Conservation (phyloP, 257 asterid species). For the Phtheirospermum japonicum region DNA sequence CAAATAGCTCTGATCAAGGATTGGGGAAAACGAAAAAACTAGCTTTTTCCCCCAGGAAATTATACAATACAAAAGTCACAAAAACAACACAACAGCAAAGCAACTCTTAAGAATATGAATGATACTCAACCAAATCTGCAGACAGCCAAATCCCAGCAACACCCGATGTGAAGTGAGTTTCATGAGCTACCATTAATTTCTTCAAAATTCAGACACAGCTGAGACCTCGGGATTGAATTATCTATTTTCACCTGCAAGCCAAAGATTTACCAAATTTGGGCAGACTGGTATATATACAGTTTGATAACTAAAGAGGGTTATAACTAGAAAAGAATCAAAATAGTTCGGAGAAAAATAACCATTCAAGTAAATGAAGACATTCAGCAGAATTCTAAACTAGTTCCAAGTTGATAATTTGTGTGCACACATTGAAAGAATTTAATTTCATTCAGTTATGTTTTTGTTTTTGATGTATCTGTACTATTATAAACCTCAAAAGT, state of each 20-base stretch:
- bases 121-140: background rate
- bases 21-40: too few relatives aligned
- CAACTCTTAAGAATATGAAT: background rate
- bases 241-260: slow-evolving; percentile 28
- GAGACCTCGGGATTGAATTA: background rate
- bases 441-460: background rate
- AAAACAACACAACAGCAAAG: background rate
- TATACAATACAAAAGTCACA: background rate
- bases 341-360: background rate
- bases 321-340: background rate
- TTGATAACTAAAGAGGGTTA: background rate
- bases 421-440: background rate
- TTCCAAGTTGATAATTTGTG: background rate
- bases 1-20: too few relatives aligned
- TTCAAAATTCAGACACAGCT: too few relatives aligned
- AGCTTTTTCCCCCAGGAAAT: background rate
- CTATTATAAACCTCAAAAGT: background rate
- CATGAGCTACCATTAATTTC: background rate
- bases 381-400: background rate
- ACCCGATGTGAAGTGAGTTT: background rate
- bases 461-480: background rate
- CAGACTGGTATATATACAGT: background rate
- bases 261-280: slow-evolving; percentile 1
- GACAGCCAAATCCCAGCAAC: background rate
- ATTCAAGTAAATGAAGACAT: background rate